These are phyloP conservation scores for Sclerotinia spermophila DNA, from an alignment of 2,329 filamentous ascomycete genomes.

Conservation along the genomic window DNA sequence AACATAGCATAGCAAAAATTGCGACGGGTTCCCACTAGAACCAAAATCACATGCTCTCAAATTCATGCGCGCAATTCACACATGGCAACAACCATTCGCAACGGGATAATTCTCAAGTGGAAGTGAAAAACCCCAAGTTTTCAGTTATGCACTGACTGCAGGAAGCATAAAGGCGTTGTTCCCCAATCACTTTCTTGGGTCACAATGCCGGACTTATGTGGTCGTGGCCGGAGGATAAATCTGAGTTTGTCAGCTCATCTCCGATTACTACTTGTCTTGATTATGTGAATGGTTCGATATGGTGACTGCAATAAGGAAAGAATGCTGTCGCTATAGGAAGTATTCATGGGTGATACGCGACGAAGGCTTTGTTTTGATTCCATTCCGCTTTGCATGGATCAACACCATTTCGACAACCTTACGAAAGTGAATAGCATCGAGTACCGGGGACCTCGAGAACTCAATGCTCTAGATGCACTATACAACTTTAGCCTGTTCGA, in stretches of 20 bases:
- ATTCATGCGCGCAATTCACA: background rate
- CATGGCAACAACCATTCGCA: background rate
- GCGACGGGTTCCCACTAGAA: background rate
- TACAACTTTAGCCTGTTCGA: background rate
- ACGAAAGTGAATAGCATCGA: background rate
- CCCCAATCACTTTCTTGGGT: background rate
- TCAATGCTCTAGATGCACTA: background rate
- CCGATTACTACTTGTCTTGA: background rate
- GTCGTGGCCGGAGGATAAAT: background rate
- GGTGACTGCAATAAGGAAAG: background rate
- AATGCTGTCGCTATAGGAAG: background rate
- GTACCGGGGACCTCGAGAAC: background rate
- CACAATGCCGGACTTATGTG: background rate
- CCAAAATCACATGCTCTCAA: background rate
- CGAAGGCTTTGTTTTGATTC: background rate
- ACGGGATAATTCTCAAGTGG: background rate
- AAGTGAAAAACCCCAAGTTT: background rate
- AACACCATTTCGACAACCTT: background rate
- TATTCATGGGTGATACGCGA: background rate
- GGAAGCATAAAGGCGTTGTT: background rate
- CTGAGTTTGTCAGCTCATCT: background rate
- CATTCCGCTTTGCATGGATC: background rate
- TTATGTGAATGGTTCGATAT: background rate
- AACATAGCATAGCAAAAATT: background rate
- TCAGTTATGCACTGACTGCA: conserved; percentile 4